Evolutionary conservation across 2,329 filamentous ascomycete species (phyloP), one percentile per base, ranked within the genome.

Genomic region (Clonostachys chloroleuca): DNA sequence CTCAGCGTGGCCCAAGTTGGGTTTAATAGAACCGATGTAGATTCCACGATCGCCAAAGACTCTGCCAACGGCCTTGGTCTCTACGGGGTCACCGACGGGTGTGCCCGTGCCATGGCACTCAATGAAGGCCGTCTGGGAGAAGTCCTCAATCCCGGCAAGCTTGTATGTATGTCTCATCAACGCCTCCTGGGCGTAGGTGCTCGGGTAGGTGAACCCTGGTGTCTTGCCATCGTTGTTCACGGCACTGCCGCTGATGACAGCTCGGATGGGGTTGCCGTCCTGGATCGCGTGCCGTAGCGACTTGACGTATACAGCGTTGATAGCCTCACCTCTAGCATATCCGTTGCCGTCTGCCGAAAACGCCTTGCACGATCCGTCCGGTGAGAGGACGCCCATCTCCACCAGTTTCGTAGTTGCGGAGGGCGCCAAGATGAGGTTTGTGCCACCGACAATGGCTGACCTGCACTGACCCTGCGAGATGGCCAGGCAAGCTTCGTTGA

Each of bases 81-180:
- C 73, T 6, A 67, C 55, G 0, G 67, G 68, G 44, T 76, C 73
- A 0, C 73, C 74, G 0, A 59, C 62, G 3, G 54, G 47, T 0
- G 73, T 77, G 1, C 72, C 72, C 0, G 73, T 75, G 0, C 71
- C 73, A 40, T 77, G 74, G 24, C 63, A 66, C 49, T 75, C 65
- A 3, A 66, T 47, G n/a, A 60, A 60, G 6, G 50, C 58, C 0
- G 62, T 65, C 16, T 61, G 42, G 8, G 44, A 37, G n/a, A 53
- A 42, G 24, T 51, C 54, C n/a, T 34, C 40, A 14, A 62, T 50
- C 5, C 57, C 61, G 2, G 61, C 60, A 12, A 43, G 18, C 5
- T 41, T 30, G 50, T 75, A 75, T 1, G 64, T 61, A 3, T 51
- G 50, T 20, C 61, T 50, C 10, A 75, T 74, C 17, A 74, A 46